These are phyloP conservation scores for Cyclocybe cylindracea DNA, from an alignment of 768 basidiomycete species.

Conservation along the genomic window DNA sequence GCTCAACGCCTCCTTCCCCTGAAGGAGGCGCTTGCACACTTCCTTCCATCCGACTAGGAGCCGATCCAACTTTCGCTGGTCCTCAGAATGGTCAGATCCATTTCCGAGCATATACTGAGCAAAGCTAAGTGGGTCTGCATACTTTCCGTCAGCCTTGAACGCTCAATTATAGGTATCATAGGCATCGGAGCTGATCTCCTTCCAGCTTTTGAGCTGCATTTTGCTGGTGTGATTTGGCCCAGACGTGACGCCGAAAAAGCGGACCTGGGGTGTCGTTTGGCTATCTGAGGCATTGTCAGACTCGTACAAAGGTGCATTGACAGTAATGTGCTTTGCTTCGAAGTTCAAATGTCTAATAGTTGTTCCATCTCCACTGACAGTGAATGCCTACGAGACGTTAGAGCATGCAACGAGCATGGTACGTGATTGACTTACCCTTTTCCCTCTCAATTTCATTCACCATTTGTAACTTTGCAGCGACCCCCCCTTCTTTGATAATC, in stretches of 20 bases:
- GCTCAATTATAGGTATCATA: neutral
- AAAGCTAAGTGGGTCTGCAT: neutral
- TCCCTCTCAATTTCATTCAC: too few relatives aligned
- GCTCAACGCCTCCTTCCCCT: too few relatives aligned
- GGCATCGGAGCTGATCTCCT: neutral
- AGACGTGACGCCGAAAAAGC: neutral
- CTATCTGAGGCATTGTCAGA: too few relatives aligned
- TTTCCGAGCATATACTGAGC: neutral
- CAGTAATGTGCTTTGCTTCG: conserved; percentile 15
- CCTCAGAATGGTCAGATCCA: neutral
- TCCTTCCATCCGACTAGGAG: neutral
- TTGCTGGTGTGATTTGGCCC: conserved; percentile 1
- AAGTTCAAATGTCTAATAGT: conserved; percentile 14
- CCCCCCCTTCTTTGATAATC: conserved; percentile 17
- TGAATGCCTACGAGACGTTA: conserved; percentile 5
- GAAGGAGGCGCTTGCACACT: too few relatives aligned
- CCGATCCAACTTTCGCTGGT: neutral
- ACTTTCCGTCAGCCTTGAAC: neutral
- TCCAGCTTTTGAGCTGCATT: neutral
- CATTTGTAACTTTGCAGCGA: conserved; percentile 16
- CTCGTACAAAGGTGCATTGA: too few relatives aligned
- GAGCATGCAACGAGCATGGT: too few relatives aligned
- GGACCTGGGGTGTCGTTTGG: too few relatives aligned
- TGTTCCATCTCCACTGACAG: conserved; percentile 21
- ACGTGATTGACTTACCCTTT: too few relatives aligned